Base-by-base conservation (phyloP, 495 filamentous ascomycete species). In the Penicillium tannophilum region DNA sequence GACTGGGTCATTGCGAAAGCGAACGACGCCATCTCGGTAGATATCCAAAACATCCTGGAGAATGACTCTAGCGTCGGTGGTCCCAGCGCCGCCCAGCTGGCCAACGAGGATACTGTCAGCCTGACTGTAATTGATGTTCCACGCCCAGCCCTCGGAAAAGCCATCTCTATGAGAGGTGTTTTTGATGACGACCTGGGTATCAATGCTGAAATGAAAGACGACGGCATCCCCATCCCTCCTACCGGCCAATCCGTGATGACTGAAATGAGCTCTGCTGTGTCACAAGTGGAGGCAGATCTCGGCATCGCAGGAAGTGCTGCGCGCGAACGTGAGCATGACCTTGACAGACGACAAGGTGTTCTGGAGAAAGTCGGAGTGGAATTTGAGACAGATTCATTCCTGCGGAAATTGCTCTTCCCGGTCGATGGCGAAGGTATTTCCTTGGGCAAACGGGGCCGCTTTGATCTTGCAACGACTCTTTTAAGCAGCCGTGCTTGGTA, bases 181-280 rank as follows among this genome's bases (percentile, higher is more conserved):
- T 98, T 98, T 66, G 93, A 98, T 64, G 94, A 97, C 62, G 83
- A 73, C 30, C 74, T 88, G n/a, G 94, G 94, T 49, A 96, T 98
- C 73, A 97, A 98, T 62, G 84, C 87, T 1, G 94, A 98, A 72
- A 98, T 98, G 93, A 94, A 91, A 69, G 86, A 92, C 58, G 94
- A 98, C 63, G 95, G 95, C 16, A 84, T 98, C 24, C 79, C 88
- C 30, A 80, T 93, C 17, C 77, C 77, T 1, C 47, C 86, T 0
- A 84, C 85, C 5, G 89, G 89, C 8, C 86, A 86, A 53, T 95
- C 94, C 1, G 87, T 98, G 31, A 59, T 91, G 10, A 86, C 86
- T 54, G 93, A 96, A 68, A 94, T 96, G 89, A 83, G 88, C 63
- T 84, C 83, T 48, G 91, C 92, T 2, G 84, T 96, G 17, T 72